These are phyloP conservation scores for Amanita polypyramis DNA, from an alignment of 768 basidiomycete species.

Conservation along the genomic window DNA sequence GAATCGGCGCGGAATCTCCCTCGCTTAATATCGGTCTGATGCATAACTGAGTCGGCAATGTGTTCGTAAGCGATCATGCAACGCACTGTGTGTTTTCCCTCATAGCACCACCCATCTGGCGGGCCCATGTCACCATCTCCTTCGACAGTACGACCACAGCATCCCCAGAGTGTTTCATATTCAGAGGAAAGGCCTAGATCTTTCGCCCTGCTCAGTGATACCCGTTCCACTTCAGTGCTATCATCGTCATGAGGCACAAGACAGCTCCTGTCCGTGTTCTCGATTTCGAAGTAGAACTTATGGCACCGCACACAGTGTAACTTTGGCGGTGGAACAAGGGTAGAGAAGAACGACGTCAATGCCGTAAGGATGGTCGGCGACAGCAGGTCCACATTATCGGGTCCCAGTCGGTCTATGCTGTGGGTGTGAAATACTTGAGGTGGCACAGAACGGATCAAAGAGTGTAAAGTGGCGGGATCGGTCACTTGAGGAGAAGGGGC, in stretches of 20 bases:
- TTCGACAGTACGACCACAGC: constrained; percentile 62
- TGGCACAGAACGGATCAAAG: constrained; percentile 50
- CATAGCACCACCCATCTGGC: constrained; percentile 82
- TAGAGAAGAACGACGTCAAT: constrained; percentile 48
- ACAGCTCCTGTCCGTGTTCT: constrained; percentile 65
- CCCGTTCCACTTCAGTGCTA: constrained; percentile 61
- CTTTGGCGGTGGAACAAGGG: constrained; percentile 53
- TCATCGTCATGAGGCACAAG: constrained; percentile 72
- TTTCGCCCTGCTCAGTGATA: constrained; percentile 17
- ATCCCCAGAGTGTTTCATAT: constrained; percentile 56
- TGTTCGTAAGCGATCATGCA: background rate
- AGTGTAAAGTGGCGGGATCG: constrained; percentile 33
- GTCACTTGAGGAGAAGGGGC: constrained; percentile 18
- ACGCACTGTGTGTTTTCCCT: constrained; percentile 66
- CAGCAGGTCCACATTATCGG: constrained; percentile 24
- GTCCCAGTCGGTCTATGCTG: constrained; percentile 39
- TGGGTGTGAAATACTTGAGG: constrained; percentile 58
- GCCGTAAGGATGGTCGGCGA: constrained; percentile 26
- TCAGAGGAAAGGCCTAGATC: constrained; percentile 17
- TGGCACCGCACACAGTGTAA: constrained; percentile 75
- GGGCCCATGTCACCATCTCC: constrained; percentile 77
- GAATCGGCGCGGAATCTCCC: constrained; percentile 76
- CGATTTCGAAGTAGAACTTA: constrained; percentile 55
- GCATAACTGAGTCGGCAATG: constrained; percentile 2
- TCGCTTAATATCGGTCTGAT: constrained; percentile 60